Base-by-base conservation (phyloP, 2,329 filamentous ascomycete species). In the Nigrospora osmanthi region DNA sequence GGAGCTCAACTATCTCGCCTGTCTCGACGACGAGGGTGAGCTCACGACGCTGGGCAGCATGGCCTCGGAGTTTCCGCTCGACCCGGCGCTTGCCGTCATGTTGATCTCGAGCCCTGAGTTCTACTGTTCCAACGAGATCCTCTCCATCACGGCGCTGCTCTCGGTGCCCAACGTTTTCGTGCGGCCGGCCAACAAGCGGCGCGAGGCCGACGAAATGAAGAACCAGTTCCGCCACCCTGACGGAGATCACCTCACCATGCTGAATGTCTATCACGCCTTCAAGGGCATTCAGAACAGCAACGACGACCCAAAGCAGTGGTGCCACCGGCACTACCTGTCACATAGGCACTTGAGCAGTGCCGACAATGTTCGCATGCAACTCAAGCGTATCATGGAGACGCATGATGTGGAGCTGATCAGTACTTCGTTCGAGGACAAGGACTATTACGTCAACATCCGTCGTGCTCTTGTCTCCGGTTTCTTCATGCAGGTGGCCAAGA, bases 401-500 rank as follows among this genome's bases (percentile, higher is more conserved):
- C 81, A 89, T 53, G 86, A 84, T 47, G 70, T 98, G 11, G 87
- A 95, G 49, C 80, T 98, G 42, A 65, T 96, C 44, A 93, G 87
- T 43, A 97, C 91, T 0, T 79, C 86, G 0, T 97, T 95, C 60
- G 85, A 90, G 57, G 84, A 97, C 70, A 95, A 95, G 74, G 88
- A 94, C 61, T 98, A 98, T 73, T 98, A 97, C 68, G 89, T 82
- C 64, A 98, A 98, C 65, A 98, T 98, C 58, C 87, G 91, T 38
- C 83, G 89, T 34, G 91, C 93, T 10, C 77, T 98, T 13, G 85
- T 96, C 12, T 80, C 90, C 1, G 93, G 94, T 32, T 98, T 98
- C 76, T 98, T 98, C 76, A 98, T 98, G 93, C 93, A 98, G 65
- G 88, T 97, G 17, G 94, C 93, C 47, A 96, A 95, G 81, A 89